phyloP scores from a whole-genome alignment of 2,329 filamentous ascomycete species.

The Thielaviopsis populi region DNA sequence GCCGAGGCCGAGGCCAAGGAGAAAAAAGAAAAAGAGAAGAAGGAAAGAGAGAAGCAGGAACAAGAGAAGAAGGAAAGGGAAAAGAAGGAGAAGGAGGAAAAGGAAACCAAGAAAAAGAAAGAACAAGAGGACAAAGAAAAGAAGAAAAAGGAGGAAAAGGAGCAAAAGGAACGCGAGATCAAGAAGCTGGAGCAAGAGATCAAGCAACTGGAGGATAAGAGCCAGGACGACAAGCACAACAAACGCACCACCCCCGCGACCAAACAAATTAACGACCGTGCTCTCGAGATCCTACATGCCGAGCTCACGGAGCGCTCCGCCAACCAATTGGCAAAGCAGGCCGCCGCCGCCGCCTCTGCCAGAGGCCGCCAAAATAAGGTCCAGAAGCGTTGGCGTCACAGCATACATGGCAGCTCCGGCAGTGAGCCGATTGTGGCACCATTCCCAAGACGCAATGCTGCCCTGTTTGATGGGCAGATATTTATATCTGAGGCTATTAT shows the following conservation, averaged over 20 bases:
- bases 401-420: constrained; percentile 14
- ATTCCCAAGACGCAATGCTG: constrained; percentile 28
- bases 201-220: neutral
- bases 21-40: neutral
- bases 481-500: constrained; percentile 32
- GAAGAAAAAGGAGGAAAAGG: neutral
- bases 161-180: neutral
- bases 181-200: neutral
- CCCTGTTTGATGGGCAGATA: constrained; percentile 28
- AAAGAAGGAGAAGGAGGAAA: neutral
- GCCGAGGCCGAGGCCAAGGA: neutral
- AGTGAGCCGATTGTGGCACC: constrained; percentile 23
- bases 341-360: constrained; percentile 17
- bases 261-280: neutral
- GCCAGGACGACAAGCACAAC: neutral
- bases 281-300: neutral
- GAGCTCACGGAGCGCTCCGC: constrained; percentile 7
- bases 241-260: neutral
- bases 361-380: constrained; percentile 17
- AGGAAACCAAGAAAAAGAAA: neutral
- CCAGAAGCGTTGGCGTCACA: constrained; percentile 16
- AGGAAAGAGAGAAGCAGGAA: neutral
- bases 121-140: neutral
- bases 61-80: neutral
- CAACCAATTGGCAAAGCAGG: constrained; percentile 11